Percentiles rank a stretch among this genome's conserved stretches.
These are phyloP conservation scores for Pilaira anomala DNA, from an alignment of 192 early-diverging fungal species.

Conservation along the genomic window DNA sequence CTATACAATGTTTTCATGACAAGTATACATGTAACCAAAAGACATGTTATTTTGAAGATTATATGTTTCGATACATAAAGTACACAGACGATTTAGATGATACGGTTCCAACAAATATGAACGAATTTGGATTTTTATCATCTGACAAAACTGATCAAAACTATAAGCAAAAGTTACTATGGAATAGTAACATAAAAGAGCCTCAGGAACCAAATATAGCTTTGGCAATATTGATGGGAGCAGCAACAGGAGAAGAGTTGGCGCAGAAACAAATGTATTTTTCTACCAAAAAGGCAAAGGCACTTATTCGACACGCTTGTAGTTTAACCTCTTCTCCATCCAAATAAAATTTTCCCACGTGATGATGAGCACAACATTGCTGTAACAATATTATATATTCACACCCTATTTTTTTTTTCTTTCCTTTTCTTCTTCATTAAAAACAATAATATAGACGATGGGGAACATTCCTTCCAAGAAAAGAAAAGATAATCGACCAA, in stretches of 20 bases:
- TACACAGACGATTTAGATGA: slow-evolving; percentile 6
- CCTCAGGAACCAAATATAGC: slow-evolving; percentile 7
- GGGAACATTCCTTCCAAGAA: slow-evolving; percentile 20
- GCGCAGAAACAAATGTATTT: slow-evolving; percentile 10
- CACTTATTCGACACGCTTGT: slow-evolving; percentile 15
- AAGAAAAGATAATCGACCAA: slow-evolving; percentile 10
- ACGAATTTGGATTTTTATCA: slow-evolving; percentile 11
- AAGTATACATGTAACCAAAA: neutral
- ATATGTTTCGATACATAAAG: slow-evolving; percentile 19
- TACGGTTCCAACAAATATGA: neutral
- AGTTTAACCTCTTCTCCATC: neutral
- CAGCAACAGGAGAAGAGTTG: slow-evolving; percentile 1
- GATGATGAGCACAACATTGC: neutral
- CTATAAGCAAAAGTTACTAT: neutral
- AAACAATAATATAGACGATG: slow-evolving; percentile 8
- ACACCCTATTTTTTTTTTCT: neutral
- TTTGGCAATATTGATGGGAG: slow-evolving; percentile 11
- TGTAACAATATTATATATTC: slow-evolving; percentile 1
- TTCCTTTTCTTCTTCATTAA: neutral
- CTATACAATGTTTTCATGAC: slow-evolving; percentile 23
- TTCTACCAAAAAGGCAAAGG: slow-evolving; percentile 8
- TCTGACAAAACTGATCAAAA: neutral
- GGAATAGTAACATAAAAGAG: slow-evolving; percentile 10
- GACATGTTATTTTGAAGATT: slow-evolving; percentile 24
- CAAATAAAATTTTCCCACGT: neutral